phyloP scores from a whole-genome alignment of 371 early-diverging fungal species.

The Mortierella sp. region DNA sequence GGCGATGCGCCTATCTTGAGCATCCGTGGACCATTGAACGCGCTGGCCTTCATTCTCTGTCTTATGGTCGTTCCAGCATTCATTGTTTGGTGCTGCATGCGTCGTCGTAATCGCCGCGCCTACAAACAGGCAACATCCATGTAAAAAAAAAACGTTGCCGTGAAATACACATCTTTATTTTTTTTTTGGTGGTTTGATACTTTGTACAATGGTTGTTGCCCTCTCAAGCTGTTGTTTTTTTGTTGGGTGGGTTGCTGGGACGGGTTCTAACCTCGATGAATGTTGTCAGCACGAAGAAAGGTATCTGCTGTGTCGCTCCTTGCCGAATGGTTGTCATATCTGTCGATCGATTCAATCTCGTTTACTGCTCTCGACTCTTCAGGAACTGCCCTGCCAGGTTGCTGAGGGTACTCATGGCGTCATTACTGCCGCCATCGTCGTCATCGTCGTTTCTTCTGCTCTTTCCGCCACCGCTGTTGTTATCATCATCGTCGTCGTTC shows the following conservation, averaged over 20 bases:
- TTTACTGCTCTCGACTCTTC: slow-evolving; percentile 18
- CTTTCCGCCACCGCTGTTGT: background rate
- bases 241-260: background rate
- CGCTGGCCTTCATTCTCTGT: slow-evolving; percentile 15
- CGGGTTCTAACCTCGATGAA: background rate
- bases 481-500: slow-evolving; percentile 1
- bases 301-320: background rate
- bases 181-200: slow-evolving; percentile 2
- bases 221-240: background rate
- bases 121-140: background rate
- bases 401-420: slow-evolving; percentile 11
- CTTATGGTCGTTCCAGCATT: slow-evolving; percentile 45
- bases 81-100: slow-evolving; percentile 47
- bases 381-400: slow-evolving; percentile 32
- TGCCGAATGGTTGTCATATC: background rate
- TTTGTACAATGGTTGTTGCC: slow-evolving; percentile 8
- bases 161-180: slow-evolving; percentile 14
- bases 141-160: background rate
- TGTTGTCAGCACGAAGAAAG: background rate
- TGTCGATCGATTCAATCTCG: background rate
- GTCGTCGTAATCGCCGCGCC: slow-evolving; percentile 14
- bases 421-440: background rate
- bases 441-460: background rate
- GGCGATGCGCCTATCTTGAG: slow-evolving; percentile 11
- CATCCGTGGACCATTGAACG: slow-evolving; percentile 21